Evolutionary conservation across 805 yeast genomes (phyloP), one percentile per base, ranked within the genome.

Genomic region (Candida anglica): DNA sequence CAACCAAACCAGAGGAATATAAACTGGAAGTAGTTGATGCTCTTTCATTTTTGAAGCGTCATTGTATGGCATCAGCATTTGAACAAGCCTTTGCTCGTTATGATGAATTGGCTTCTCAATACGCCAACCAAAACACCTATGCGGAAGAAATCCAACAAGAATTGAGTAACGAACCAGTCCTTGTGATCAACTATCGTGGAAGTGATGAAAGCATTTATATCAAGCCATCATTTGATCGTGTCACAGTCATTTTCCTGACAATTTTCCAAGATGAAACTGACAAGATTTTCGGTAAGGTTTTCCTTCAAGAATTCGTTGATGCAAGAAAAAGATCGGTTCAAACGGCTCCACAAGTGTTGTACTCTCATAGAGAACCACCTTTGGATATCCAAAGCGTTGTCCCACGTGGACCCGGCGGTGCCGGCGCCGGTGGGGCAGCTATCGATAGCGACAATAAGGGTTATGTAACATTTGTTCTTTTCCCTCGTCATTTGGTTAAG

Each of bases 281-380:
- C 62, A 87, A 86, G 56, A 74, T 85, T 34, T 84, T 86, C 47
- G 94, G 95, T 27, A 86, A 82, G 58, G 95, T 87, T 23, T 87
- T 87, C 53, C 66, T 87, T 42, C 96, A 87, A 56, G 96, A 89
- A 63, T 89, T 89, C 58, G 95, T 88, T 28, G 97, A 89, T 58
- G 96, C 98, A 8, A 79, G 99, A 63, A 85, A 85, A 56, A 77
- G 96, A 59, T 84, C 95, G 4, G 91, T 93, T 40, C 98, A 93
- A 64, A 89, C 93, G 32, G 97, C 98, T 2, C 99, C 99, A 13
- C 99, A 93, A 68, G 99, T 93, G 34, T 74, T 93, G 49, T 89
- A 84, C 53, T 82, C 95, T 5, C 88, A 82, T 54, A 75, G 71
- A 42, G 96, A 86, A 48, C 86, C 97, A n/a, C 99, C 99, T 6